Evolutionary conservation across 768 basidiomycete species (phyloP).

Genomic region (Termitomyces sp.): DNA sequence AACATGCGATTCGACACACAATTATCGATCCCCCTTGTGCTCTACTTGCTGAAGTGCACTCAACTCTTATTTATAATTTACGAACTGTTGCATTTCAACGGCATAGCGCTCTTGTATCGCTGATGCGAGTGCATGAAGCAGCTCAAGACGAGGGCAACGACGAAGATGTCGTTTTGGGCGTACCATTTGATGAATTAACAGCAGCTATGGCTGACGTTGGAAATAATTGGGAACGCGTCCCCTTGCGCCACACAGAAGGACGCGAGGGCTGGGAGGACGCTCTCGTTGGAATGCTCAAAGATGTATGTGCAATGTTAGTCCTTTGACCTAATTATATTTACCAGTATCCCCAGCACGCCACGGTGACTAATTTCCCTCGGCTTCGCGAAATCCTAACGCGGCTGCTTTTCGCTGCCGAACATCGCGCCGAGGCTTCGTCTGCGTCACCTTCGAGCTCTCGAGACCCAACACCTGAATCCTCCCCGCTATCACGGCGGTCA

Average conservation of each 20-base stretch:
- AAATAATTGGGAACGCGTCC: conserved; percentile 83
- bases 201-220: conserved; percentile 73
- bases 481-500: conserved; percentile 36
- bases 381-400: conserved; percentile 66
- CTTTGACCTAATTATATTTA: neutral
- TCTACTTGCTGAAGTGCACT: conserved; percentile 85
- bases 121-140: conserved; percentile 42
- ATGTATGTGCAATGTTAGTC: conserved; percentile 51
- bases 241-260: conserved; percentile 64
- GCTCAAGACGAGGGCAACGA: conserved; percentile 33
- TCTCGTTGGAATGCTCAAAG: conserved; percentile 81
- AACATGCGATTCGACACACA: conserved; percentile 78
- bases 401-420: conserved; percentile 66
- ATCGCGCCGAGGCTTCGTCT: conserved; percentile 33
- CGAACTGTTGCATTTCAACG: conserved; percentile 76
- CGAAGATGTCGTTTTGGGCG: conserved; percentile 39
- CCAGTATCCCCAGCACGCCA: conserved; percentile 55
- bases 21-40: conserved; percentile 61
- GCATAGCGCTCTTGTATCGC: conserved; percentile 68
- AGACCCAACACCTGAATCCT: conserved; percentile 38
- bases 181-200: conserved; percentile 57
- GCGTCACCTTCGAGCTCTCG: conserved; percentile 41
- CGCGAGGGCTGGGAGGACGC: conserved; percentile 92
- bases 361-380: conserved; percentile 62
- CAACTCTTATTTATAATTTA: conserved; percentile 82